Percentiles rank a stretch among this genome's conserved stretches.
Evolutionary conservation across 148 eudicot genomes (phyloP).

Genomic region (Silene latifolia): DNA sequence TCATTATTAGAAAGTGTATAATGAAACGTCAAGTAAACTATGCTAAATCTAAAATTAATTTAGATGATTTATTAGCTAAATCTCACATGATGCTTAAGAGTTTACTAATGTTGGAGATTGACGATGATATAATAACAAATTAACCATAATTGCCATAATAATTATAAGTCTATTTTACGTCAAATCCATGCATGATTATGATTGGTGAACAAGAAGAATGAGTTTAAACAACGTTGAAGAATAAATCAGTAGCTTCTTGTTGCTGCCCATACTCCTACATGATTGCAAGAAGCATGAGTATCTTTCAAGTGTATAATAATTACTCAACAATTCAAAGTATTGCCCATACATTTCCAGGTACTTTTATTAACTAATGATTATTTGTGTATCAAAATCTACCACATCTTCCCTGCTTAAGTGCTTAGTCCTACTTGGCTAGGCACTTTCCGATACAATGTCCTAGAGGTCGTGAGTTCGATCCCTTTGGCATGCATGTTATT

Average conservation of each 20-base stretch:
- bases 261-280: conserved; percentile 11
- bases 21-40: neutral
- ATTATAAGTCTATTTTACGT: neutral
- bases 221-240: neutral
- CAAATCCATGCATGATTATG: neutral
- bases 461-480: no score
- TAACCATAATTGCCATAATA: no score
- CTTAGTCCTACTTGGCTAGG: neutral
- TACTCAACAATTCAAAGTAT: neutral
- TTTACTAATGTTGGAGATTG: neutral
- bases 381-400: neutral
- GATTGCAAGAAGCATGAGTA: conserved; percentile 4
- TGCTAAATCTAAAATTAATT: neutral
- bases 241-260: neutral
- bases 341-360: conserved; percentile 18
- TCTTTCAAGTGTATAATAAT: neutral
- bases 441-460: neutral
- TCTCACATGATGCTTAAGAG: neutral
- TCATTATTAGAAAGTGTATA: no score
- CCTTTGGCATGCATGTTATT: neutral
- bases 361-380: neutral
- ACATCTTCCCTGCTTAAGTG: neutral
- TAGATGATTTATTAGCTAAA: neutral
- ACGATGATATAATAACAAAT: neutral
- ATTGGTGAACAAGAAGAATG: conserved; percentile 15